Evolutionary conservation across 2,329 filamentous ascomycete genomes (phyloP), one percentile per base, ranked within the genome.

Genomic region (Phialophora expanda): DNA sequence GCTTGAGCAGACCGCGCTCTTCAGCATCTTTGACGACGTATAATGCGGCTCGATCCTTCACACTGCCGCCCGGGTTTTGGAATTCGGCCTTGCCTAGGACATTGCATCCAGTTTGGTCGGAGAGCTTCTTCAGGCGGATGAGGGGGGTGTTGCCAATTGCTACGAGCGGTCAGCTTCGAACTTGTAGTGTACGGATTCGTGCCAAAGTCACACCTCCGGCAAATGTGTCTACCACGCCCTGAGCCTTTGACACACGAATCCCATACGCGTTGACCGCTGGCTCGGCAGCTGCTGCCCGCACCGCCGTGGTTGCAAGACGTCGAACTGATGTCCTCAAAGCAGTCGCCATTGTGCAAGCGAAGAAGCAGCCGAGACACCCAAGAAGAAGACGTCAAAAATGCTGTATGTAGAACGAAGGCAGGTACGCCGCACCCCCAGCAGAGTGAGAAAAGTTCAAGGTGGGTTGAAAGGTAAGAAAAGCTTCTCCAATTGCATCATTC

Each of bases 101-200:
- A 73, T 96, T 91, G 85, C 95, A 98, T 71, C 93, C 93, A 0
- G 95, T 98, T 76, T 96, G 86, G 66, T 92, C 88, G 48, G 94
- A 98, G 72, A 98, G 88, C 68, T 84, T 87, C 79, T 96, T 94
- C 58, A 99, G 84, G 56, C 91, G 89, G 78, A 99, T 96, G 61
- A 99, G 86, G 0, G 95, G 94, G 0, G 95, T 99, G 80, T 98
- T 98, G 70, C 95, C 95, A 81, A 99, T 98, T 62, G 95, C 95
- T 97, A 71, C 56, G 41, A 38, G 26, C 48, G 4, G 48, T 61
- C 28, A 61, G 58, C 14, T 34, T 51, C 51, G 56, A 22, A 5
- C 9, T 22, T 28, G 11, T 12, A 20, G 14, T 12, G 11, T 38
- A 41, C 11, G 26, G 46, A 28, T 6, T 14, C 53, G 12, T 17